phyloP scores from a whole-genome alignment of 1,284 basidiomycete genomes.

The Boletus albobrunnescens region DNA sequence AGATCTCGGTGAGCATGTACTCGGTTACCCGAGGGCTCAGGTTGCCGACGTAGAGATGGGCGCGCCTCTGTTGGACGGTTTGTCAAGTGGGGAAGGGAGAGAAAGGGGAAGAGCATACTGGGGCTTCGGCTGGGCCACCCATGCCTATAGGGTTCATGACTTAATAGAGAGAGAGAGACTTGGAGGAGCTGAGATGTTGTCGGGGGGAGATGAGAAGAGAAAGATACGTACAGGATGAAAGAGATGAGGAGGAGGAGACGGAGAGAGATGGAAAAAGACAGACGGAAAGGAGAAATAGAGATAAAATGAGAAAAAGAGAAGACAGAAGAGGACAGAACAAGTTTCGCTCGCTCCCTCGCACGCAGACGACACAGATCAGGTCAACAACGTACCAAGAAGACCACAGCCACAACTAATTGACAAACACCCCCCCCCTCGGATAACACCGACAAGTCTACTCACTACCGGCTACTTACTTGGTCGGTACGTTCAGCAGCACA shows the following conservation, averaged over 20 bases:
- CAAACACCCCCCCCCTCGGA: slow-evolving; percentile 21
- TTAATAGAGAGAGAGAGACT: slow-evolving; percentile 44
- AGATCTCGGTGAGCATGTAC: slow-evolving; percentile 95
- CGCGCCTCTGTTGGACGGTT: slow-evolving; percentile 57
- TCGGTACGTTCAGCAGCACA: slow-evolving; percentile 80
- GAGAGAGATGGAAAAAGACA: slow-evolving; percentile 37
- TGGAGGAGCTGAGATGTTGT: slow-evolving; percentile 6
- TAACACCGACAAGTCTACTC: background rate
- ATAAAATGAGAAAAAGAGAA: slow-evolving; percentile 45
- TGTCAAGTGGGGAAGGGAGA: slow-evolving; percentile 28
- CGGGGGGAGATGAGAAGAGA: slow-evolving; percentile 2
- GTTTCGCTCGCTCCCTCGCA: slow-evolving; percentile 18
- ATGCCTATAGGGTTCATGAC: slow-evolving; percentile 79
- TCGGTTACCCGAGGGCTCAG: slow-evolving; percentile 90
- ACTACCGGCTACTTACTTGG: slow-evolving; percentile 44
- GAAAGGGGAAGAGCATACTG: slow-evolving; percentile 44
- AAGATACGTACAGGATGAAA: slow-evolving; percentile 41
- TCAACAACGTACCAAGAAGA: slow-evolving; percentile 17
- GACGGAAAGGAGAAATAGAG: slow-evolving; percentile 39
- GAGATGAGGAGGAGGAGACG: slow-evolving; percentile 36
- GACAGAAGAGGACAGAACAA: slow-evolving; percentile 29
- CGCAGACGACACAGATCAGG: slow-evolving; percentile 23
- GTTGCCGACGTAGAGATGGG: slow-evolving; percentile 97
- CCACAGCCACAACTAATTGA: slow-evolving; percentile 22
- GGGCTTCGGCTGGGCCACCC: slow-evolving; percentile 65